These are phyloP conservation scores for Tolypocladium cylindrosporum DNA, from an alignment of 2,329 filamentous ascomycete species.

Conservation along the genomic window DNA sequence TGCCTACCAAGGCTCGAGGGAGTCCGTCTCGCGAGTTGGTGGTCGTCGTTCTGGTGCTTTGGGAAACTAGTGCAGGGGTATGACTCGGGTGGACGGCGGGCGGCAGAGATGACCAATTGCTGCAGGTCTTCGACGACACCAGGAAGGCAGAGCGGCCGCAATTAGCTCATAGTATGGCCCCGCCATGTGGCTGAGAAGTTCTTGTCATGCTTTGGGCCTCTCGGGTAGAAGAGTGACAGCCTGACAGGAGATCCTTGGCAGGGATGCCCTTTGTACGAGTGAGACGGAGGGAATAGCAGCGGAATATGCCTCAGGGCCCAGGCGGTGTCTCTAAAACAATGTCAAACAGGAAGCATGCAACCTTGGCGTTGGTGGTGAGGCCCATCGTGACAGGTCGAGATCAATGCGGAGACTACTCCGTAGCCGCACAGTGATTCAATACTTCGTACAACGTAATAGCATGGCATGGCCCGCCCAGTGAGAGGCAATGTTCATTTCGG, in stretches of 20 bases:
- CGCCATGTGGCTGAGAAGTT: neutral
- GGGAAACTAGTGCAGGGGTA: neutral
- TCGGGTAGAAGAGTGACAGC: neutral
- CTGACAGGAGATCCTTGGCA: neutral
- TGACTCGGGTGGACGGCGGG: neutral
- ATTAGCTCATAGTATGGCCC: neutral
- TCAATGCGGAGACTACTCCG: neutral
- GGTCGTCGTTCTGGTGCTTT: neutral
- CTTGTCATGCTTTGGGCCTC: neutral
- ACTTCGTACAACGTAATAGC: neutral
- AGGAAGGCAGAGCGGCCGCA: neutral
- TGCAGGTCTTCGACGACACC: neutral
- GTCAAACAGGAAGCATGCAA: neutral
- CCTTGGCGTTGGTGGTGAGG: neutral
- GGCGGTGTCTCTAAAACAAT: neutral
- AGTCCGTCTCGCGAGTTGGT: neutral
- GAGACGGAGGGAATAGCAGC: neutral
- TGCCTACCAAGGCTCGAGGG: neutral
- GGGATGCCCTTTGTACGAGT: neutral
- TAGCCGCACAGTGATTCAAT: neutral
- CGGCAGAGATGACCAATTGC: neutral
- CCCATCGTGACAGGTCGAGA: neutral
- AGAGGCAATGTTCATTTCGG: neutral
- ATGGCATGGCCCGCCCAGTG: neutral
- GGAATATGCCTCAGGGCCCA: neutral